Conservation (phyloP, 306 rosid genomes). For the Medicago ruthenica region DNA sequence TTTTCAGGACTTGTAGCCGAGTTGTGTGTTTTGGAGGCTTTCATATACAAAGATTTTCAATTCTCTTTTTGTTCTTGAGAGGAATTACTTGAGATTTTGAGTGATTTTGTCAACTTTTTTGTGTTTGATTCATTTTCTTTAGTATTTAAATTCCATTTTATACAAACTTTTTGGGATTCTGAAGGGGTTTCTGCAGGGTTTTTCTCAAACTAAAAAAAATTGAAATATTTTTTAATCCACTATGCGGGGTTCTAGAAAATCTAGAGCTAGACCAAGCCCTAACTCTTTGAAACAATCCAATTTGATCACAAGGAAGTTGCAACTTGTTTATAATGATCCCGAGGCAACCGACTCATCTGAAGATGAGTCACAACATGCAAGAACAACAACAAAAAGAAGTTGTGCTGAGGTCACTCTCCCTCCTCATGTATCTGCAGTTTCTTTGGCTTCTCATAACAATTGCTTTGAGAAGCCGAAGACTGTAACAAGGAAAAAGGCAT, state of each 20-base stretch:
- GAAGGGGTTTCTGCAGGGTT: conserved; percentile 53
- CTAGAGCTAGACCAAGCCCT: conserved; percentile 39
- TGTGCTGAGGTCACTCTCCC: conserved; percentile 54
- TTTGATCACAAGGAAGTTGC: conserved; percentile 54
- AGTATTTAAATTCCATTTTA: neutral
- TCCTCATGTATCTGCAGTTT: neutral
- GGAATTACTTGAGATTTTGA: conserved; percentile 50
- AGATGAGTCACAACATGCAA: conserved; percentile 49
- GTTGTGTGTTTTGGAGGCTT: conserved; percentile 66
- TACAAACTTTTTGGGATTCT: conserved; percentile 30
- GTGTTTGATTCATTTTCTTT: neutral
- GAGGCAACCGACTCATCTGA: conserved; percentile 84
- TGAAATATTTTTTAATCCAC: neutral
- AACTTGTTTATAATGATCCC: conserved; percentile 67
- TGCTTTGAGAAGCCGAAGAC: conserved; percentile 46
- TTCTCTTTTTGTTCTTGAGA: conserved; percentile 74
- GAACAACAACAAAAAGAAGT: conserved; percentile 39
- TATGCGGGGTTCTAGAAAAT: conserved; percentile 51
- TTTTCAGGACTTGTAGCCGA: conserved; percentile 78
- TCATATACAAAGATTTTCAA: conserved; percentile 63
- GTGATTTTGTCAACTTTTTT: conserved; percentile 11
- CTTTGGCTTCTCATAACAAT: neutral
- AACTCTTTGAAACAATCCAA: conserved; percentile 22
- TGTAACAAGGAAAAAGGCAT: neutral
- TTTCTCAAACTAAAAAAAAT: neutral